phyloP scores from a whole-genome alignment of 2,329 filamentous ascomycete genomes.

The Cordyceps pruinosa region DNA sequence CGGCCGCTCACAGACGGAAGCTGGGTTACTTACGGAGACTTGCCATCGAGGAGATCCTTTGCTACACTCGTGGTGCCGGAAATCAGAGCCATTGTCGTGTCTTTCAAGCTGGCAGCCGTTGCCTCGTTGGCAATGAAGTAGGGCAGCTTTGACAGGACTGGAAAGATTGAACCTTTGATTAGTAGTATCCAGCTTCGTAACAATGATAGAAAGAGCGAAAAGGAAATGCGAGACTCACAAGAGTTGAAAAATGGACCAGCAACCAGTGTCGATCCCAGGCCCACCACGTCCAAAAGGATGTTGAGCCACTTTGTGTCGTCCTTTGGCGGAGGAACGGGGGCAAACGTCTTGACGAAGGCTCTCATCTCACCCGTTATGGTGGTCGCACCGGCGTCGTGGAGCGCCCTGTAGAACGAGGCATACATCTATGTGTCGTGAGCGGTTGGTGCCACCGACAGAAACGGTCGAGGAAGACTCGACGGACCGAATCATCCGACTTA shows the following conservation, averaged over 20 bases:
- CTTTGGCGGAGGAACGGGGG: neutral
- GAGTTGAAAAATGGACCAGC: conserved; percentile 3
- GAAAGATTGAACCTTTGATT: neutral
- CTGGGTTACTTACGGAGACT: neutral
- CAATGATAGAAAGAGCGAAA: neutral
- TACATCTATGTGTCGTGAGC: neutral
- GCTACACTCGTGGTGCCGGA: neutral
- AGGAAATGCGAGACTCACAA: neutral
- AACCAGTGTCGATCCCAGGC: neutral
- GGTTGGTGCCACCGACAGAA: neutral
- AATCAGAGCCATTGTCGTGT: neutral
- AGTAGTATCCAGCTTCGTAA: neutral
- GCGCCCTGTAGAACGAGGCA: neutral
- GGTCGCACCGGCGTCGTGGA: neutral
- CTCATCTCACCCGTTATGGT: neutral
- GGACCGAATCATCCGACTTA: neutral
- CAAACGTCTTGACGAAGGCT: neutral
- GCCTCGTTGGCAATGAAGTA: neutral
- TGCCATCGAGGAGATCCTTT: neutral
- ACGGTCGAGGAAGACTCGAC: neutral
- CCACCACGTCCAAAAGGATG: neutral
- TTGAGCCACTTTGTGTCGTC: neutral
- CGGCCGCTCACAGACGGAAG: neutral
- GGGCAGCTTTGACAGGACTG: neutral
- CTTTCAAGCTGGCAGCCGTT: neutral